Percentiles rank a stretch among this genome's conserved stretches.
Conservation (phyloP, 257 asterid genomes). For the Solanum tarapatanum region DNA sequence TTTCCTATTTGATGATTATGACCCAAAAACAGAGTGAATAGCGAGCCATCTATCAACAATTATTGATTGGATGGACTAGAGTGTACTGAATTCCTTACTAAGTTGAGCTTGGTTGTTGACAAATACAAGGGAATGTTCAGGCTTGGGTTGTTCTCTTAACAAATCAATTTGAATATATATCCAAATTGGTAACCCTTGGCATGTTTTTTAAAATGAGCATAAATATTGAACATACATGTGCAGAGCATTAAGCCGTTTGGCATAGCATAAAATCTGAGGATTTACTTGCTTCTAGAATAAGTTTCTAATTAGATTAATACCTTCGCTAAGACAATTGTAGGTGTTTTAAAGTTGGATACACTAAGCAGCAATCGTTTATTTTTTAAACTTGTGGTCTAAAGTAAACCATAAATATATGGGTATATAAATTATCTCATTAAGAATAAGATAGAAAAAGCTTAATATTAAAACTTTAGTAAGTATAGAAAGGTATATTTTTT, state of each 20-base stretch:
- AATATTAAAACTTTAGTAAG: not conserved
- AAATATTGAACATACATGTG: not conserved
- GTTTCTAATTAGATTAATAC: not conserved
- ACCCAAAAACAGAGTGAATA: not conserved
- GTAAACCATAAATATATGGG: not conserved
- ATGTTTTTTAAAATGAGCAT: not conserved
- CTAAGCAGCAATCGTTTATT: not conserved
- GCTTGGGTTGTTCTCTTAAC: not conserved
- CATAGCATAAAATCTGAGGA: not conserved
- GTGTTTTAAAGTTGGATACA: not conserved
- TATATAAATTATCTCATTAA: not conserved
- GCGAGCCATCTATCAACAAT: not conserved
- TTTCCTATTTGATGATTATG: not conserved
- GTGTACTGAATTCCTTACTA: not conserved
- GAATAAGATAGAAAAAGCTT: not conserved
- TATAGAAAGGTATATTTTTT: not conserved
- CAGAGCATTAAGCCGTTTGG: not conserved
- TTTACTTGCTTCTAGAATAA: not conserved
- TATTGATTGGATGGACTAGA: not conserved
- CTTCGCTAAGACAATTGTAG: not conserved
- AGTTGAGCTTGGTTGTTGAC: not conserved
- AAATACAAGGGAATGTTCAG: not conserved
- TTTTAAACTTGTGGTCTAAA: not conserved
- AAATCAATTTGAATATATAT: not conserved
- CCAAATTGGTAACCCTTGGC: not conserved